These are phyloP conservation scores for Mallotus repandus DNA, from an alignment of 441 rosid species.

Conservation along the genomic window DNA sequence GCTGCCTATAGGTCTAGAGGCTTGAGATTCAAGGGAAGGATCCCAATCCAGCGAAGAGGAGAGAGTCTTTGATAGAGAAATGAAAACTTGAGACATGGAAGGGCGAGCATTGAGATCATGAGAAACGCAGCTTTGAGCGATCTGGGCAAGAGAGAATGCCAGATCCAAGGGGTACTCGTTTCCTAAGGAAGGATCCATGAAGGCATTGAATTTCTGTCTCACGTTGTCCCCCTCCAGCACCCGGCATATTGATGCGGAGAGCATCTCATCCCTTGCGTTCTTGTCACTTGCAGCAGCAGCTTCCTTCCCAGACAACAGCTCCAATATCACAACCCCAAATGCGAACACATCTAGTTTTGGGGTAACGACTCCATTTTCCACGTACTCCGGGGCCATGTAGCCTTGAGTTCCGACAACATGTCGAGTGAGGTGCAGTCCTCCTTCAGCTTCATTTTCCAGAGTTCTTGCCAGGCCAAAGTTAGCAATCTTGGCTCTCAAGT, in stretches of 20 bases:
- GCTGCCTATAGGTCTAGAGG: constrained; percentile 41
- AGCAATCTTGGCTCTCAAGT: constrained; percentile 66
- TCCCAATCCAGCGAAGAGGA: constrained; percentile 85
- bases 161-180: constrained; percentile 72
- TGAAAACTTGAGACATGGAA: constrained; percentile 45
- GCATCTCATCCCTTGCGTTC: constrained; percentile 40
- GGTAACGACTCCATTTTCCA: constrained; percentile 78
- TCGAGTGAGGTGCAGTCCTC: constrained; percentile 62
- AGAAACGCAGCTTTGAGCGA: constrained; percentile 65
- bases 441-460: constrained; percentile 37
- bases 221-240: constrained; percentile 75
- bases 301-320: constrained; percentile 75
- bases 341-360: constrained; percentile 78
- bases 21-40: constrained; percentile 63
- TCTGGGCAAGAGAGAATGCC: constrained; percentile 75
- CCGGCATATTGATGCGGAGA: constrained; percentile 39
- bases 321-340: constrained; percentile 75
- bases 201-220: constrained; percentile 52
- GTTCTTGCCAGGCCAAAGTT: constrained; percentile 80
- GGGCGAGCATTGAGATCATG: constrained; percentile 66
- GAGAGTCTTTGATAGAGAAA: constrained; percentile 61
- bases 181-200: constrained; percentile 60
- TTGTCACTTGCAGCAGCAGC: constrained; percentile 41
- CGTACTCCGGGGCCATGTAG: constrained; percentile 85
- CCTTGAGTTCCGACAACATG: constrained; percentile 88